Conservation (phyloP, 2,329 filamentous ascomycete species). For the Pseudogymnoascus sp. region DNA sequence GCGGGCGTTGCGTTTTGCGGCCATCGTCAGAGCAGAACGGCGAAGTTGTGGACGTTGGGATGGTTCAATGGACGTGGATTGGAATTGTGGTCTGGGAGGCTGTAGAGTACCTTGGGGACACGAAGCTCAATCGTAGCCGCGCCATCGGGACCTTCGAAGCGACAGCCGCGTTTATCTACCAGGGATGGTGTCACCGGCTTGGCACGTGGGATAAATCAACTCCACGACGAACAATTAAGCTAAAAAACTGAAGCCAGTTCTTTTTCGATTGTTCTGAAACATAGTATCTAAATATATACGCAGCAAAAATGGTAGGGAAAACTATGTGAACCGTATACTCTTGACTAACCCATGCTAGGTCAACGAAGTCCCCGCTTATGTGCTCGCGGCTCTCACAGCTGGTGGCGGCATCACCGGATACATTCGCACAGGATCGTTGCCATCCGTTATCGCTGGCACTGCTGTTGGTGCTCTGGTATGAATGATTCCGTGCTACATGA, state of each 20-base stretch:
- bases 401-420: slow-evolving; percentile 85
- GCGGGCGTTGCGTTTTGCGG: slow-evolving; percentile 42
- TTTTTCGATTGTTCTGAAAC: neutral
- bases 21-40: slow-evolving; percentile 34
- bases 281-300: neutral
- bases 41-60: slow-evolving; percentile 18
- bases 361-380: slow-evolving; percentile 60
- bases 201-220: neutral
- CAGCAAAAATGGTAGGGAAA: neutral
- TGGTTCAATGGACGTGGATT: slow-evolving; percentile 1
- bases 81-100: neutral
- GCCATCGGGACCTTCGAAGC: slow-evolving; percentile 5
- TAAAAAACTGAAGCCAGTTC: neutral
- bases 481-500: neutral
- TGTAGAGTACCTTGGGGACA: slow-evolving; percentile 20
- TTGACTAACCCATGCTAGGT: slow-evolving; percentile 19
- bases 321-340: neutral
- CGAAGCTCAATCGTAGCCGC: slow-evolving; percentile 22
- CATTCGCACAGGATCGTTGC: slow-evolving; percentile 74
- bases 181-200: slow-evolving; percentile 1
- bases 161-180: slow-evolving; percentile 7
- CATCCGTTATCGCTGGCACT: slow-evolving; percentile 77
- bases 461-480: slow-evolving; percentile 65
- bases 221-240: neutral
- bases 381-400: slow-evolving; percentile 76